Evolutionary conservation across 2,329 filamentous ascomycete species (phyloP).

Genomic region (Trichoderma sp.): DNA sequence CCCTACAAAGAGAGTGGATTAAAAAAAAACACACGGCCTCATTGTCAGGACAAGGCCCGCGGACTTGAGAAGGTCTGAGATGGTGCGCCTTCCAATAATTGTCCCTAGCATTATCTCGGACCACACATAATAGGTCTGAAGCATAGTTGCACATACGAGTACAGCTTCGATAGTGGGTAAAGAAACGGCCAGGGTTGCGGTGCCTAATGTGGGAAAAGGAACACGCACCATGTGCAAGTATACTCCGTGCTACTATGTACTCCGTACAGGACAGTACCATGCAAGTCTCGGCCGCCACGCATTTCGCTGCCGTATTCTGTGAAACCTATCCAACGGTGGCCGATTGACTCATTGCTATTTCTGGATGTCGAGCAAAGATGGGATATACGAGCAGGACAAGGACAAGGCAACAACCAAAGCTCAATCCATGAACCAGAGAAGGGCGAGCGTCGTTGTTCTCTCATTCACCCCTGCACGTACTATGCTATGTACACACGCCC

Average conservation of each 20-base stretch:
- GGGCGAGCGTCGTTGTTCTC: background rate
- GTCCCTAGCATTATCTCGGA: background rate
- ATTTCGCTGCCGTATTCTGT: constrained; percentile 3
- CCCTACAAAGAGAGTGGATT: background rate
- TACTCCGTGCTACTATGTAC: too few relatives aligned
- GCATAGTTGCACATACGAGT: background rate
- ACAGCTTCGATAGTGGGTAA: constrained; percentile 8
- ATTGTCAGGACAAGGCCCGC: constrained; percentile 7
- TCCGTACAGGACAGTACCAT: background rate
- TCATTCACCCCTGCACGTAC: constrained; percentile 2
- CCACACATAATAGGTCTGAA: background rate
- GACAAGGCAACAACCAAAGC: background rate
- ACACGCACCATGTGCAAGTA: background rate
- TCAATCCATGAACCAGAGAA: background rate
- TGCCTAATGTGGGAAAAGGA: background rate
- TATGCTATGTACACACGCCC: too few relatives aligned
- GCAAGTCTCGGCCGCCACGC: constrained; percentile 5
- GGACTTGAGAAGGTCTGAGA: background rate
- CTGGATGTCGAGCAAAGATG: background rate
- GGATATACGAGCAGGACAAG: background rate
- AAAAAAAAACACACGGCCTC: background rate
- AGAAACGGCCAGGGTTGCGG: background rate
- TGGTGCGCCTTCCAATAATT: constrained; percentile 1
- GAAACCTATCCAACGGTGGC: constrained; percentile 7
- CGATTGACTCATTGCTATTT: constrained; percentile 8